Evolutionary conservation across 257 asterid genomes (phyloP).

Genomic region (Ballota nigra): DNA sequence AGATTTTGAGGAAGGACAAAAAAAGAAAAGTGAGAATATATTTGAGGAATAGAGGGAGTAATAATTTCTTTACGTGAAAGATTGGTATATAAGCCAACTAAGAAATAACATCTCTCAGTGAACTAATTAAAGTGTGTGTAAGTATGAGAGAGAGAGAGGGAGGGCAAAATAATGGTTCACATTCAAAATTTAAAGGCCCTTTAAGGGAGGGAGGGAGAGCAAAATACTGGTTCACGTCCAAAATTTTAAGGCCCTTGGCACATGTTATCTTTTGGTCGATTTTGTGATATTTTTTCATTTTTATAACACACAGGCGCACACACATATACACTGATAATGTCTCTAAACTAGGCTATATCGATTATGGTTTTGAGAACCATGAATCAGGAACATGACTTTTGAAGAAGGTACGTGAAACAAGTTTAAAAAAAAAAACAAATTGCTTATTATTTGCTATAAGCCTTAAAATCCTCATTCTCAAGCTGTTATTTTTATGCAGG

Average conservation of each 20-base stretch:
- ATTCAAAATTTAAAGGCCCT: not conserved
- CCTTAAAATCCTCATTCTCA: not conserved
- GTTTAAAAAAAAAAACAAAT: not conserved
- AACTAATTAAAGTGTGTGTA: not conserved
- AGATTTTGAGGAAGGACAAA: too few species aligned
- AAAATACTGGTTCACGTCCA: too few species aligned
- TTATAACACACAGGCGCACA: too few species aligned
- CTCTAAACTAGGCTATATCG: not conserved
- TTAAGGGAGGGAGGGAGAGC: too few species aligned
- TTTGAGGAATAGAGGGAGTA: too few species aligned
- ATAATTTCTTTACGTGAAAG: not conserved
- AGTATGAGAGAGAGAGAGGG: not conserved
- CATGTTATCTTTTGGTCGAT: not conserved
- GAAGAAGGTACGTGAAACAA: not conserved
- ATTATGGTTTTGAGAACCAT: slow-evolving; percentile 2
- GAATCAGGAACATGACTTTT: not conserved
- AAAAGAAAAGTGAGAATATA: too few species aligned
- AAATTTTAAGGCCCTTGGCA: too few species aligned
- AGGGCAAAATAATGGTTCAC: not conserved
- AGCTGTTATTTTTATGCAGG: slow-evolving; percentile 13
- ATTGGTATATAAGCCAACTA: not conserved
- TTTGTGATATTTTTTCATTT: too few species aligned
- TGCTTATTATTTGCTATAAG: not conserved
- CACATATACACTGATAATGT: not conserved
- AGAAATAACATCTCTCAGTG: not conserved